A percentile compares a stretch with the other conserved stretches of the same genome.
These are phyloP conservation scores for Ogataea allantospora DNA, from an alignment of 805 yeast genomes.

Conservation along the genomic window DNA sequence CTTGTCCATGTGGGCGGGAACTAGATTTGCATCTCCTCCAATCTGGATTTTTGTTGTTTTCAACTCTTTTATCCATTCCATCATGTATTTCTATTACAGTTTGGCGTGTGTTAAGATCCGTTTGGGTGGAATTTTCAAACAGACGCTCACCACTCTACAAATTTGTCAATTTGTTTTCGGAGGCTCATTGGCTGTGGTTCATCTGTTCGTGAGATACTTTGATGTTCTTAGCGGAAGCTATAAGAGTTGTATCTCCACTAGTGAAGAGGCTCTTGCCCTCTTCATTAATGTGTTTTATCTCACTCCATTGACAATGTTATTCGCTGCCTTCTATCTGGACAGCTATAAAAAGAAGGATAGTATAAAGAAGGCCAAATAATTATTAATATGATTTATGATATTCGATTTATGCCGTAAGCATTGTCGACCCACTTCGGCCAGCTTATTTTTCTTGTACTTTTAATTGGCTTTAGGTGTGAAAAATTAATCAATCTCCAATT, in stretches of 20 bases:
- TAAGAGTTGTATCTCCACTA: constrained; percentile 50
- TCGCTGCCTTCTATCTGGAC: constrained; percentile 63
- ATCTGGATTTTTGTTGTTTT: constrained; percentile 79
- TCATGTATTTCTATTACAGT: constrained; percentile 71
- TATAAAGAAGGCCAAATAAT: constrained; percentile 3
- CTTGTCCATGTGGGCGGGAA: constrained; percentile 80
- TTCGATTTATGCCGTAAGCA: too few relatives aligned
- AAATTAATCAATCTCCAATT: constrained; percentile 2
- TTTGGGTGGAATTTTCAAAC: constrained; percentile 57
- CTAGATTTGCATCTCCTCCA: constrained; percentile 67
- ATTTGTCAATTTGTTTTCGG: constrained; percentile 68
- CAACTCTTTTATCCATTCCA: constrained; percentile 74
- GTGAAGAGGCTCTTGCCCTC: constrained; percentile 63
- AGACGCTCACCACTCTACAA: constrained; percentile 62
- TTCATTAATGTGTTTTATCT: constrained; percentile 62
- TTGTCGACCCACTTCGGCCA: too few relatives aligned
- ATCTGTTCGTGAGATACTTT: constrained; percentile 58
- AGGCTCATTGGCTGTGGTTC: constrained; percentile 64
- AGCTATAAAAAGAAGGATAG: constrained; percentile 41
- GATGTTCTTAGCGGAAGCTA: constrained; percentile 44
- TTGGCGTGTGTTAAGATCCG: constrained; percentile 56
- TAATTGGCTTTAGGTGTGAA: constrained; percentile 10
- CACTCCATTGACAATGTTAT: constrained; percentile 64
- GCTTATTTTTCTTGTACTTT: constrained; percentile 2
- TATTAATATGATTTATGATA: not conserved